These are phyloP conservation scores for Microdochium nivale DNA, from an alignment of 2,329 filamentous ascomycete species.

Conservation along the genomic window DNA sequence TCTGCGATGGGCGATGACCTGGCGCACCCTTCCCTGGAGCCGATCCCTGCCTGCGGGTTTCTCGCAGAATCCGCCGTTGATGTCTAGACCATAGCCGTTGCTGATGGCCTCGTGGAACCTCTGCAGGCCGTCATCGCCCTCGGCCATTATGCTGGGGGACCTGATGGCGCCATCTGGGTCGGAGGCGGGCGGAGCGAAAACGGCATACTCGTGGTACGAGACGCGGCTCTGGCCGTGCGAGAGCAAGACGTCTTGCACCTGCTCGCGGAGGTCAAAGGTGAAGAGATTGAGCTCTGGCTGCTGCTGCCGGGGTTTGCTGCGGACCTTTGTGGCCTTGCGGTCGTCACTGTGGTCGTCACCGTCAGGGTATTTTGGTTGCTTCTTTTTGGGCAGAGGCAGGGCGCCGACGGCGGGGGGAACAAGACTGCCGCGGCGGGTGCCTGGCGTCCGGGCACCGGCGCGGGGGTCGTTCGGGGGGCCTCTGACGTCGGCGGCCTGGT, in stretches of 20 bases:
- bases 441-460: constrained; percentile 11
- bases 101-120: constrained; percentile 17
- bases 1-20: constrained; percentile 18
- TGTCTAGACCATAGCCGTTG: constrained; percentile 15
- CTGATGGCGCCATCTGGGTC: constrained; percentile 10
- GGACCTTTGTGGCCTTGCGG: constrained; percentile 2
- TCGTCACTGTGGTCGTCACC: constrained; percentile 4
- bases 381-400: background rate
- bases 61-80: constrained; percentile 17
- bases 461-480: constrained; percentile 9
- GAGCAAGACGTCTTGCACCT: constrained; percentile 15
- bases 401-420: constrained; percentile 6
- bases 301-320: background rate
- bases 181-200: constrained; percentile 12
- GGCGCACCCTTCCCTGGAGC: constrained; percentile 15
- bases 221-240: constrained; percentile 13
- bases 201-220: constrained; percentile 21
- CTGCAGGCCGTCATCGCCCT: constrained; percentile 14
- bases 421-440: constrained; percentile 16
- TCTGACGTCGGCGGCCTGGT: constrained; percentile 9
- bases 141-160: constrained; percentile 18
- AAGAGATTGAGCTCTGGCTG: constrained; percentile 16
- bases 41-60: constrained; percentile 12
- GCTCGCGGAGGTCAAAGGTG: constrained; percentile 18
- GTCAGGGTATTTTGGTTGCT: constrained; percentile 2